Evolutionary conservation across 2,329 filamentous ascomycete genomes (phyloP), one percentile per base, ranked within the genome.

Genomic region (Geosmithia putterillii): DNA sequence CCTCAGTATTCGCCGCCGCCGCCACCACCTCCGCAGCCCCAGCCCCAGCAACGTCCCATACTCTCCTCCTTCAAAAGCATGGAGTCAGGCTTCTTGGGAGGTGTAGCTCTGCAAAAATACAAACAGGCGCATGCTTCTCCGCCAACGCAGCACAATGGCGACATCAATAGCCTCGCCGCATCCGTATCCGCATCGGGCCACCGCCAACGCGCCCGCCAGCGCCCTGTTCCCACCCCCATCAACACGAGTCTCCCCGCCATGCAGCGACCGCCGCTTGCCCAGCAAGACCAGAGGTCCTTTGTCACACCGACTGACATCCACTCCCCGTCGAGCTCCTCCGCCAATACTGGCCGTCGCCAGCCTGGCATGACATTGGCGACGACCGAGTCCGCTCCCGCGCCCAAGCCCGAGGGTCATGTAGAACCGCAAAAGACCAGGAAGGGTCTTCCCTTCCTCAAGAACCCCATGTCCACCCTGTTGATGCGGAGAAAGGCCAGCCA

Each of bases 401-500:
- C 54, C n/a, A 32, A 32, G 28, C 51, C 59, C 7, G 49, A 53
- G 20, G 47, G 53, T 19, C 54, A 52, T 15, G 50, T 54, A 10
- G 70, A 74, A 41, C 55, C 59, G 4, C 54, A 56, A n/a, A 73
- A 69, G 52, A 61, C 64, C 22, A 74, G 68, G 49, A 77, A 76
- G 49, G 64, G 72, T 2, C 57, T 76, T 34, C 73, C 74, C 0
- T 78, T 78, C 43, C 58, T 78, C 8, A 77, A 76, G 51, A 76
- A 76, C 44, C 70, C 74, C 37, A 73, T 78, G 66, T 74, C 76
- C 2, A 74, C 71, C 1, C 56, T 80, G 19, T 62, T 81, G 42
- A 64, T 72, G 63, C 68, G 76, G 46, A 68, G 76, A 43, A 76
- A 72, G 50, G 69, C 69, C 12, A 71, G 64, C 15, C 73, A 77